Percentiles rank a stretch among this genome's conserved stretches.
Conservation (phyloP, 129 eudicot genomes). For the Calendula officinalis region DNA sequence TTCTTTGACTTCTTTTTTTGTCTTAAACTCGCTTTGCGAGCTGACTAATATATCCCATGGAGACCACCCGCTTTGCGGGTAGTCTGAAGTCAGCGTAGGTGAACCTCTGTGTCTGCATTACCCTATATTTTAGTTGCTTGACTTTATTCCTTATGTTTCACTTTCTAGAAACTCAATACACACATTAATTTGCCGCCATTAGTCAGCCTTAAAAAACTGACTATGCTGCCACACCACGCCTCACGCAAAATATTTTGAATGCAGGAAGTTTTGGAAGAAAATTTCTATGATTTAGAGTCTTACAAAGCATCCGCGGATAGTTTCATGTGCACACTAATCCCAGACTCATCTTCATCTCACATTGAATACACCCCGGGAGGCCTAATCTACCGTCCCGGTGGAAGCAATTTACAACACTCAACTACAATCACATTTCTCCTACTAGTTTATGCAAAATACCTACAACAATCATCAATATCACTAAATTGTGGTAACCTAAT, state of each 20-base stretch:
- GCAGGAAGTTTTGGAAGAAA: constrained; percentile 79
- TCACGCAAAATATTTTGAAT: neutral
- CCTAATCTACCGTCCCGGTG: constrained; percentile 76
- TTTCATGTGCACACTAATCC: constrained; percentile 81
- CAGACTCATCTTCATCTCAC: constrained; percentile 75
- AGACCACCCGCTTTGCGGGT: too few relatives aligned
- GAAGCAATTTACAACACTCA: constrained; percentile 83
- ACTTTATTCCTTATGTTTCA: too few relatives aligned
- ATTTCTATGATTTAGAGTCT: constrained; percentile 50
- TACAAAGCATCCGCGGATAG: constrained; percentile 87
- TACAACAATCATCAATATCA: constrained; percentile 44
- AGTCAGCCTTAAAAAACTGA: too few relatives aligned
- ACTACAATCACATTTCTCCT: constrained; percentile 73
- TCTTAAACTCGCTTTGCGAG: neutral
- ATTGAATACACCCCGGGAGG: constrained; percentile 77
- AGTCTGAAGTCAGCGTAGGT: too few relatives aligned
- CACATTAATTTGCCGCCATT: too few relatives aligned
- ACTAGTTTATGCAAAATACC: constrained; percentile 69
- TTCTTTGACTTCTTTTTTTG: neutral
- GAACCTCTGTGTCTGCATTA: too few relatives aligned
- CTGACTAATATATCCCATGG: too few relatives aligned
- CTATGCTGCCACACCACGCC: too few relatives aligned
- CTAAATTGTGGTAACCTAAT: constrained; percentile 59
- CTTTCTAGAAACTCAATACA: too few relatives aligned
- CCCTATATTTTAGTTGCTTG: too few relatives aligned